Conservation (phyloP, 169 alveolate species). For the Babesia caballi region DNA sequence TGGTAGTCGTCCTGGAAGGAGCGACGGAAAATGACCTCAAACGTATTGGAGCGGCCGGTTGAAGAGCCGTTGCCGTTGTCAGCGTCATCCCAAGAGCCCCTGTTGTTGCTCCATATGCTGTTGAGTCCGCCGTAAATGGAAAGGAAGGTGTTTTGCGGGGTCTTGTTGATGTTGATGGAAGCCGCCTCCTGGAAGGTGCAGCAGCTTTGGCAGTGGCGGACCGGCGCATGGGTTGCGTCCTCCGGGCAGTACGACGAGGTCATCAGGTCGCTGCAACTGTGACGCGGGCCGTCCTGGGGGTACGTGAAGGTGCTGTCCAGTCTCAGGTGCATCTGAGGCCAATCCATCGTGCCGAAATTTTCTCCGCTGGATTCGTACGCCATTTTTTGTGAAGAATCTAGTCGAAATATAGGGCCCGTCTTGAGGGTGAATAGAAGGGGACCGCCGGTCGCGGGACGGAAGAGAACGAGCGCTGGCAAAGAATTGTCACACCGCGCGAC, state of each 20-base stretch:
- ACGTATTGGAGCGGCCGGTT: not conserved
- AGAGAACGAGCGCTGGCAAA: no score
- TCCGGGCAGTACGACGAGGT: no score
- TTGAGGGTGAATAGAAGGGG: no score
- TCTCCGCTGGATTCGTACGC: not conserved
- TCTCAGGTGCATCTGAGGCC: not conserved
- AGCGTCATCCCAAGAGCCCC: not conserved
- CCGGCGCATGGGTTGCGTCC: no score
- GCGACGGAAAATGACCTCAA: not conserved
- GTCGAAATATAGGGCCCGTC: no score
- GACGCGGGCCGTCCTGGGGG: no score
- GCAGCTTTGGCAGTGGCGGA: not conserved
- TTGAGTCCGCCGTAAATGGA: constrained; percentile 23
- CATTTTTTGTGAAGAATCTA: no score
- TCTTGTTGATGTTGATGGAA: constrained; percentile 5
- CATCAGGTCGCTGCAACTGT: no score
- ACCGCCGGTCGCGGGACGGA: no score
- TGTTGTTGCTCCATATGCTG: constrained; percentile 14
- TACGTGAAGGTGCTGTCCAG: not conserved
- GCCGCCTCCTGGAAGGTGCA: constrained; percentile 3
- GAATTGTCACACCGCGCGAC: no score
- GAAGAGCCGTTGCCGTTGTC: not conserved
- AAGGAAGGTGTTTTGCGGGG: not conserved
- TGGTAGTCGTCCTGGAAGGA: not conserved
- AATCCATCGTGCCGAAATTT: not conserved